phyloP scores from a whole-genome alignment of 2,329 filamentous ascomycete species.

The Calonectria pteridis region DNA sequence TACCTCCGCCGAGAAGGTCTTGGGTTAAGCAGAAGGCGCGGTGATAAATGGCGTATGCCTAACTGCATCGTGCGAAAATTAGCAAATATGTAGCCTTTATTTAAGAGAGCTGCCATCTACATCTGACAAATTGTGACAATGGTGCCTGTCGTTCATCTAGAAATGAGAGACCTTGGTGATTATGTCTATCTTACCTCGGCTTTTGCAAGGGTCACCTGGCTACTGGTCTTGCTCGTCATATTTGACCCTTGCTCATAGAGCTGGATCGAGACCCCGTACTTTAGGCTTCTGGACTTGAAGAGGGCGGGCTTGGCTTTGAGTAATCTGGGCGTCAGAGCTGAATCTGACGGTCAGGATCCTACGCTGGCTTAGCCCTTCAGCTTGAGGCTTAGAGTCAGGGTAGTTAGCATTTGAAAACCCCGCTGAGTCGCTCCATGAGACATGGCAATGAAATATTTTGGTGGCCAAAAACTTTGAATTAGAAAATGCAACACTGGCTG shows the following conservation, averaged over 20 bases:
- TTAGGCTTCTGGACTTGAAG: not conserved
- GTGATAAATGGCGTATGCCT: not conserved
- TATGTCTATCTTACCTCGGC: not conserved
- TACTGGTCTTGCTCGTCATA: not conserved
- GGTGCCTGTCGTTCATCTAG: not conserved
- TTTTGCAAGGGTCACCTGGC: not conserved
- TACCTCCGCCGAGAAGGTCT: constrained; percentile 64
- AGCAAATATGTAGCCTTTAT: not conserved
- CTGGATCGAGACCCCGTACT: not conserved
- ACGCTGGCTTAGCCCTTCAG: not conserved
- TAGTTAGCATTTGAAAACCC: not conserved
- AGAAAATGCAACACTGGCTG: not conserved
- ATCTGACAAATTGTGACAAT: not conserved
- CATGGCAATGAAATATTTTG: not conserved
- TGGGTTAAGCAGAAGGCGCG: constrained; percentile 45
- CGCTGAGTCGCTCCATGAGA: not conserved
- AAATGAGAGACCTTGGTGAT: not conserved
- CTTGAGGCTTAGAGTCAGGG: not conserved
- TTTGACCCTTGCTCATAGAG: not conserved
- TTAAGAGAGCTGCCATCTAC: not conserved
- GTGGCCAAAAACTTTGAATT: not conserved
- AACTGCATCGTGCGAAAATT: not conserved
- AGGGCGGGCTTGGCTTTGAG: not conserved
- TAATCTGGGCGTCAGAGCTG: not conserved
- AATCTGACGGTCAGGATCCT: not conserved